Evolutionary conservation across 1,284 basidiomycete genomes (phyloP), one percentile per base, ranked within the genome.

Genomic region (Athelia psychrophila): DNA sequence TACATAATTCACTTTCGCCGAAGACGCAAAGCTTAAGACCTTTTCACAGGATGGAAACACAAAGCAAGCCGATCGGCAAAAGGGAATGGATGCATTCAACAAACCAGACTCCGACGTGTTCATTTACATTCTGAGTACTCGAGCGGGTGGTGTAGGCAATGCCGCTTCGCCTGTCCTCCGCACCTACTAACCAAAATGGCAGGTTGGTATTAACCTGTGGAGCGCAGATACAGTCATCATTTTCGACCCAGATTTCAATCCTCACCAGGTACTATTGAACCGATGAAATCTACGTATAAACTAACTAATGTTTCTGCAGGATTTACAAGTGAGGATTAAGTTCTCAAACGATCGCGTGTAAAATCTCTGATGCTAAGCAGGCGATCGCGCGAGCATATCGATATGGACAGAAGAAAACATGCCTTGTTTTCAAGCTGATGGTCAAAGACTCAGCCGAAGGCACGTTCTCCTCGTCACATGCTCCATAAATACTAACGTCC

Each of bases 31-130:
- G 8, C n/a, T n/a, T 42, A 9, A 8, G 9, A 42, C 20, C 38
- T 6, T 42, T 6, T 64, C 58, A 8, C 67, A 97, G 85, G 94
- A 99, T 63, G 94, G 97, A 36, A 88, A 87, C 59, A 95, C 94
- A 50, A 93, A 92, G 62, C 88, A 91, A 58, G 80, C 80, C 20
- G 84, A 86, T 55, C 85, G 98, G 51, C 96, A 98, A 64, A 95
- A 93, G 65, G 87, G 84, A 44, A 97, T 98, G 84, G 95, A 98
- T 61, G 85, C 87, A 56, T 98, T 92, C 75, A 98, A 98, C 66
- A 86, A 83, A 35, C 85, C 87, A 2, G 81, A 80, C 48, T 96
- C 94, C 1, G 92, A 96, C 48, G 73, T 89, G 53, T 95, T 95
- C 68, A 86, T 98, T 56, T 98, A 93, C 68, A 74, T 99, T 9